These are phyloP conservation scores for Petrea volubilis DNA, from an alignment of 257 asterid species.

Conservation along the genomic window DNA sequence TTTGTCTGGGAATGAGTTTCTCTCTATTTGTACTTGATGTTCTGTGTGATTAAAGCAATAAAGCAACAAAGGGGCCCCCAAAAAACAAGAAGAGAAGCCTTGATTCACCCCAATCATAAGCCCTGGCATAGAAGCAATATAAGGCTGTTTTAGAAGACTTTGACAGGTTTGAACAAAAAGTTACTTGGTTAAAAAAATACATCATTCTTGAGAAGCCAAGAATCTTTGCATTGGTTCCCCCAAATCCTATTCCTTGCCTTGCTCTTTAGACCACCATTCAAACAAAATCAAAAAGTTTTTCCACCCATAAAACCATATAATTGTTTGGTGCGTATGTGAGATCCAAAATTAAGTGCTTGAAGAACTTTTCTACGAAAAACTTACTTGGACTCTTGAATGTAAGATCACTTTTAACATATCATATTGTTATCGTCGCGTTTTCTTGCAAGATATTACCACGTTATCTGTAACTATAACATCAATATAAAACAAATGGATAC, in stretches of 20 bases:
- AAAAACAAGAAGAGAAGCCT: slow-evolving; percentile 50
- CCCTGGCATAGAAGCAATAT: slow-evolving; percentile 58
- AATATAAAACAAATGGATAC: not conserved
- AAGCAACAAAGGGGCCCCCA: slow-evolving; percentile 48
- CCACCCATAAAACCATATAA: no score
- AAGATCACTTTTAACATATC: slow-evolving; percentile 8
- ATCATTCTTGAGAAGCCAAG: slow-evolving; percentile 85
- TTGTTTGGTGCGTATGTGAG: no score
- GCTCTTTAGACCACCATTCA: slow-evolving; percentile 56
- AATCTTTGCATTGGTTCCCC: slow-evolving; percentile 61
- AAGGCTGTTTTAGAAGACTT: slow-evolving; percentile 74
- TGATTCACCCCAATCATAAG: slow-evolving; percentile 81
- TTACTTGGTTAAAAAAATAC: slow-evolving; percentile 31
- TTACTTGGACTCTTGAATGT: not conserved
- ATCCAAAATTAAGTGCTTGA: no score
- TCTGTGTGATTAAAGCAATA: slow-evolving; percentile 59
- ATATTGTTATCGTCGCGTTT: not conserved
- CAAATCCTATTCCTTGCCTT: slow-evolving; percentile 48
- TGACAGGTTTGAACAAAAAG: slow-evolving; percentile 88
- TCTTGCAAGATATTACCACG: not conserved
- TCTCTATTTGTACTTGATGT: slow-evolving; percentile 29
- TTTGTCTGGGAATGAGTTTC: slow-evolving; percentile 37
- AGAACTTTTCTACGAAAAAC: no score
- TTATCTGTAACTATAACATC: not conserved
- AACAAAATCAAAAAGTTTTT: no score